phyloP scores from a whole-genome alignment of 164 flowering plant genomes.

The Tetracentron sinense region DNA sequence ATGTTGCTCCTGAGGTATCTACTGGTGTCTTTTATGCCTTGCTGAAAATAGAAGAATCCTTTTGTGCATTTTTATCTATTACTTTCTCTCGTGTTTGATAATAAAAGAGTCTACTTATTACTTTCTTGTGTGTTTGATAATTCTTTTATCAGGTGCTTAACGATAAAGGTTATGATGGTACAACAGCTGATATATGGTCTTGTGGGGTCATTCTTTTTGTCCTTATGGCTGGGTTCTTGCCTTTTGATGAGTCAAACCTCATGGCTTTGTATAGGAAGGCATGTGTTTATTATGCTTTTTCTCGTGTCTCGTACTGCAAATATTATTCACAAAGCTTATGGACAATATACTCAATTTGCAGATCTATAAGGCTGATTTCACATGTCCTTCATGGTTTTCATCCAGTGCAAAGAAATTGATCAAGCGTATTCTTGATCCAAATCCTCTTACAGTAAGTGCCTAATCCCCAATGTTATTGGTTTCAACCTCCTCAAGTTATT shows the following conservation, averaged over 20 bases:
- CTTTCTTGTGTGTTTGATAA: constrained; percentile 1
- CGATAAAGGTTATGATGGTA: constrained; percentile 85
- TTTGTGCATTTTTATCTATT: neutral
- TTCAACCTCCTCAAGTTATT: neutral
- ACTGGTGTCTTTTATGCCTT: neutral
- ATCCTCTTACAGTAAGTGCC: constrained; percentile 72
- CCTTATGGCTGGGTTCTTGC: constrained; percentile 91
- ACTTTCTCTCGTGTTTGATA: constrained; percentile 1
- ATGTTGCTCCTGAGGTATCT: constrained; percentile 96
- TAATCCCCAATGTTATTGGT: neutral
- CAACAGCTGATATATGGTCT: constrained; percentile 90
- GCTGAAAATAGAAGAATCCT: neutral
- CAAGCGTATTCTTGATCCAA: constrained; percentile 75
- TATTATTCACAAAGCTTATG: constrained; percentile 6
- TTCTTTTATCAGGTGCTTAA: constrained; percentile 57
- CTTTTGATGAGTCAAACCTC: constrained; percentile 82
- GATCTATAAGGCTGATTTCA: constrained; percentile 70
- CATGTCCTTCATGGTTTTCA: constrained; percentile 84
- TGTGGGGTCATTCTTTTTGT: constrained; percentile 96
- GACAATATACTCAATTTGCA: constrained; percentile 26
- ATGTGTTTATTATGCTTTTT: constrained; percentile 11
- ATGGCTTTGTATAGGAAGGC: constrained; percentile 68
- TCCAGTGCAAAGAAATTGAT: constrained; percentile 60
- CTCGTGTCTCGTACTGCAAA: neutral
- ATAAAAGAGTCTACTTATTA: too few species aligned